Percentiles rank a stretch among this genome's conserved stretches.
Conservation (phyloP, 1,284 basidiomycete genomes). For the Inonotus hispidus region DNA sequence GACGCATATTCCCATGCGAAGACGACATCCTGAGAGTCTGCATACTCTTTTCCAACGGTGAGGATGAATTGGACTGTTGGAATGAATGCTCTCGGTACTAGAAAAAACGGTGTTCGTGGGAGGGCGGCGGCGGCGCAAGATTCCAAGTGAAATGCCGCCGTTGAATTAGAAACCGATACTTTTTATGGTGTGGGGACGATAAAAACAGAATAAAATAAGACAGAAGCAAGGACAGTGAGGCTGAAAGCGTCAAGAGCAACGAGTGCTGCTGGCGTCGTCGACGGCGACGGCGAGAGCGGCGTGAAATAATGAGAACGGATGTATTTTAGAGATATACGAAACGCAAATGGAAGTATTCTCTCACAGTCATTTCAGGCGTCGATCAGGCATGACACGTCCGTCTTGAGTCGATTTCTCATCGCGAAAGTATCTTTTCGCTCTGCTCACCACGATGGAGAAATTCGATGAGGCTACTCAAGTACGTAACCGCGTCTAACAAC, state of each 20-base stretch:
- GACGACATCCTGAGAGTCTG: conserved; percentile 13
- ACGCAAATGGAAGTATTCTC: conserved; percentile 1
- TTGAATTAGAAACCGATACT: neutral
- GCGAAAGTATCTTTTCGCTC: neutral
- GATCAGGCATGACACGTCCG: neutral
- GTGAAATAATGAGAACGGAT: neutral
- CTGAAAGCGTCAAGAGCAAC: neutral
- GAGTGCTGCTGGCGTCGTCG: neutral
- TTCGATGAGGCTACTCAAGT: conserved; percentile 81
- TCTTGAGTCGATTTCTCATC: neutral
- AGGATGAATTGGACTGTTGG: neutral
- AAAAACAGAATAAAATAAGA: conserved; percentile 3
- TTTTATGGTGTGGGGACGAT: neutral
- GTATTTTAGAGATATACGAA: neutral
- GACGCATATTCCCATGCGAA: conserved; percentile 7
- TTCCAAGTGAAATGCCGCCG: neutral
- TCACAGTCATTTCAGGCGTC: neutral
- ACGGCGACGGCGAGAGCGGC: neutral
- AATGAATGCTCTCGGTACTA: neutral
- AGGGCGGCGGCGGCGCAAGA: neutral
- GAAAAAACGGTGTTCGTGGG: neutral
- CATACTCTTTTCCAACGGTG: conserved; percentile 4
- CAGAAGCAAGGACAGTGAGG: neutral
- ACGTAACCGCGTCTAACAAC: conserved; percentile 25
- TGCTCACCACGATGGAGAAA: conserved; percentile 42